These are phyloP conservation scores for Nakazawaea holstii DNA, from an alignment of 805 yeast species.

Conservation along the genomic window DNA sequence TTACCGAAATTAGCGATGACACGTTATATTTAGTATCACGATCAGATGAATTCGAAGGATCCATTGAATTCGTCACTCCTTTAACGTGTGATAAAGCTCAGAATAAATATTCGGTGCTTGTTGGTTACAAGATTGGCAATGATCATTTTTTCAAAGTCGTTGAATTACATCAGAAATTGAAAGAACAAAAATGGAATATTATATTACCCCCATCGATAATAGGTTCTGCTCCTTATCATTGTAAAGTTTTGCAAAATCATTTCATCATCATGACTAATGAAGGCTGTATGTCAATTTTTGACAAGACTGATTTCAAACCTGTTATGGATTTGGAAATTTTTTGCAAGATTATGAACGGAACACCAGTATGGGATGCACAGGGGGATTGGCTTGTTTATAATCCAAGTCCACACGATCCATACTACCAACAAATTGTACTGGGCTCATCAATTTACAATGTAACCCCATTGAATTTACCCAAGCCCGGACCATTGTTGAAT, in stretches of 20 bases:
- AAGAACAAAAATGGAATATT: constrained; percentile 15
- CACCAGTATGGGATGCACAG: constrained; percentile 42
- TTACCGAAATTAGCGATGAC: constrained; percentile 10
- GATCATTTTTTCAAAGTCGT: constrained; percentile 12
- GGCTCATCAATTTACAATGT: constrained; percentile 19
- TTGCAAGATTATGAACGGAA: constrained; percentile 23
- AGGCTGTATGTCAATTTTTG: constrained; percentile 23
- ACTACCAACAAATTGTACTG: constrained; percentile 22
- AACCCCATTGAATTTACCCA: constrained; percentile 43
- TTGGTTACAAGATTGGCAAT: constrained; percentile 6
- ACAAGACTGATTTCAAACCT: constrained; percentile 12
- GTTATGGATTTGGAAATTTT: constrained; percentile 10
- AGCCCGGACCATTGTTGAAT: constrained; percentile 39
- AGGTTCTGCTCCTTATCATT: constrained; percentile 19
- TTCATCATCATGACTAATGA: constrained; percentile 23
- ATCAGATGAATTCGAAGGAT: constrained; percentile 10
- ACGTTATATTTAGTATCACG: constrained; percentile 23
- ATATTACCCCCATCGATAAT: constrained; percentile 22
- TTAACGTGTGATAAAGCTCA: constrained; percentile 18
- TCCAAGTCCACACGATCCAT: constrained; percentile 33
- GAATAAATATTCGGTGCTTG: constrained; percentile 18
- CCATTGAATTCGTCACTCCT: constrained; percentile 17
- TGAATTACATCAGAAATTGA: constrained; percentile 9
- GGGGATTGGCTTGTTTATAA: constrained; percentile 46
- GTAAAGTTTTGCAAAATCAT: constrained; percentile 16